Conservation (phyloP, 768 basidiomycete genomes). For the Tulasnella calospora region DNA sequence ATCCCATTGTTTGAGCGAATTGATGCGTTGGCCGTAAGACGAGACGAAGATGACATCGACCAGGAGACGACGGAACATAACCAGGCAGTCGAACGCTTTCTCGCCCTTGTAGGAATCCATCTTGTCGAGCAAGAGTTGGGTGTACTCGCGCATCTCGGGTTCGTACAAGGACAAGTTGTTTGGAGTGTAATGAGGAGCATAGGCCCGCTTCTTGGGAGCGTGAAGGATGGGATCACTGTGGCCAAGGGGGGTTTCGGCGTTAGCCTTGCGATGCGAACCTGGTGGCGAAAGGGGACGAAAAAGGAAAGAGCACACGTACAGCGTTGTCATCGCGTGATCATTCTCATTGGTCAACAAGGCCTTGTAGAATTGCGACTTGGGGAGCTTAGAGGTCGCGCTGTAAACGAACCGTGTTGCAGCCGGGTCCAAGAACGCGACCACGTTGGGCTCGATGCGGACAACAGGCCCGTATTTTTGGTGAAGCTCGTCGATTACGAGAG, state of each 20-base stretch:
- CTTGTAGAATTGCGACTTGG: slow-evolving; percentile 16
- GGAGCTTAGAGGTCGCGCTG: slow-evolving; percentile 5
- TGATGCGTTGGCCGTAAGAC: slow-evolving; percentile 24
- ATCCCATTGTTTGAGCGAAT: slow-evolving; percentile 21
- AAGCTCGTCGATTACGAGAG: slow-evolving; percentile 12
- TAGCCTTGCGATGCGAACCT: neutral
- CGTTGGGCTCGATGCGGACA: slow-evolving; percentile 22
- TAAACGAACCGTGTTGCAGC: neutral
- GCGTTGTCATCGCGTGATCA: slow-evolving; percentile 22
- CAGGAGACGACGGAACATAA: slow-evolving; percentile 21
- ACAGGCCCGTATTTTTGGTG: neutral
- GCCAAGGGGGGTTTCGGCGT: neutral
- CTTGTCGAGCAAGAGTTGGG: slow-evolving; percentile 11
- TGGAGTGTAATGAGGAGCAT: slow-evolving; percentile 10
- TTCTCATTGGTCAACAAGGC: slow-evolving; percentile 20
- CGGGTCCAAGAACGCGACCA: slow-evolving; percentile 12
- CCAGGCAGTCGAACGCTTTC: slow-evolving; percentile 14
- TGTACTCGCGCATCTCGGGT: slow-evolving; percentile 17
- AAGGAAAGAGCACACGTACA: neutral
- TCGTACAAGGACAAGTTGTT: slow-evolving; percentile 13
- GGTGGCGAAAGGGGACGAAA: neutral
- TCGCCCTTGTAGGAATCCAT: slow-evolving; percentile 15
- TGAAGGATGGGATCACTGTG: slow-evolving; percentile 12
- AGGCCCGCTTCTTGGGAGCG: slow-evolving; percentile 18
- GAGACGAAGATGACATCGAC: slow-evolving; percentile 23